Evolutionary conservation across 1,139 yeast genomes (phyloP).

Genomic region (Kurtzmaniella quercitrusa): DNA sequence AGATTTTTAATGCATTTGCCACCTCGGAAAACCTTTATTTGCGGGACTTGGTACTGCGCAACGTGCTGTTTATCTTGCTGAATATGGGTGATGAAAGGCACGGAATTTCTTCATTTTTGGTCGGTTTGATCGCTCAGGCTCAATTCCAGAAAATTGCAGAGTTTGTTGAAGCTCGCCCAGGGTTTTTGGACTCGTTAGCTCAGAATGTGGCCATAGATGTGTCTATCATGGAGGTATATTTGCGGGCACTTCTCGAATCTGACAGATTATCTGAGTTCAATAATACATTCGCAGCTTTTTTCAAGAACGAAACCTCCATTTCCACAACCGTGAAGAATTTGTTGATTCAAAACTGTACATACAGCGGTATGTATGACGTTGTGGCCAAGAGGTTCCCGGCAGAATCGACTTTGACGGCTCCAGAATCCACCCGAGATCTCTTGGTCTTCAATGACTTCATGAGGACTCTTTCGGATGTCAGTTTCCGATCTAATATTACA

Average conservation of each 20-base stretch:
- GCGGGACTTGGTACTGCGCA: conserved; percentile 11
- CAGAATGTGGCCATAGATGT: conserved; percentile 1
- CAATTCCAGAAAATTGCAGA: conserved; percentile 9
- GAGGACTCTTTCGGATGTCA: conserved; percentile 9
- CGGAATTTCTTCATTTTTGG: conserved; percentile 16
- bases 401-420: conserved; percentile 10
- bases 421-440: conserved; percentile 13
- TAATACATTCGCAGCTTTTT: conserved; percentile 12
- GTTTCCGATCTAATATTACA: conserved; percentile 5
- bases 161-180: conserved; percentile 9
- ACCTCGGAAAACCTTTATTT: conserved; percentile 20
- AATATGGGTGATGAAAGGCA: conserved; percentile 14
- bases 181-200: conserved; percentile 8
- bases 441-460: conserved; percentile 20
- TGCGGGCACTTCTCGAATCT: conserved; percentile 14
- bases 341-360: conserved; percentile 20
- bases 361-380: conserved; percentile 13
- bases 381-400: conserved; percentile 16
- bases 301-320: conserved; percentile 8
- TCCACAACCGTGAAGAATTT: conserved; percentile 12
- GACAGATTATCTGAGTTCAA: conserved; percentile 14
- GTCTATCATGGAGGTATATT: conserved; percentile 9
- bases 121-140: conserved; percentile 12
- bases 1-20: conserved; percentile 12
- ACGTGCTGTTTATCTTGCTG: conserved; percentile 3